Conservation (phyloP, 129 eudicot genomes). For the Cynara cardunculus region DNA sequence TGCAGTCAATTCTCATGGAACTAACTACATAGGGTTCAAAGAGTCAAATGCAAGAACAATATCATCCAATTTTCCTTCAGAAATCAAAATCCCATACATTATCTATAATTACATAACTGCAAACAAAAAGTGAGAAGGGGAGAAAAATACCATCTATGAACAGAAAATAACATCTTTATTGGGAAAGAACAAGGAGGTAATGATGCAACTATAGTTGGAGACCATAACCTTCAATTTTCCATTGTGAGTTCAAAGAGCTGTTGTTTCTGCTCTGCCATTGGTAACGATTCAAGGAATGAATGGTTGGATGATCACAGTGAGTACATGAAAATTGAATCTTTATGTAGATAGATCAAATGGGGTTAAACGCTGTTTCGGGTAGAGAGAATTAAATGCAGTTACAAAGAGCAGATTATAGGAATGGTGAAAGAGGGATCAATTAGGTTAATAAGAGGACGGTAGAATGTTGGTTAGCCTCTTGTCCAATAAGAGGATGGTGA, state of each 20-base stretch:
- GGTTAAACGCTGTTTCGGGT: no score
- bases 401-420: no score
- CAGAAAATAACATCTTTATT: slow-evolving; percentile 61
- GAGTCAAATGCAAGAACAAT: slow-evolving; percentile 96
- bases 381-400: no score
- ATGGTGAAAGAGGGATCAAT: no score
- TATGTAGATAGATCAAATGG: no score
- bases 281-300: neutral
- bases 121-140: neutral
- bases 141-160: neutral
- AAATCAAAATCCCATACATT: slow-evolving; percentile 3
- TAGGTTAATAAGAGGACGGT: no score
- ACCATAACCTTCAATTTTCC: slow-evolving; percentile 62
- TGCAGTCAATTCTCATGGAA: neutral
- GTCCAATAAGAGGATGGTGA: no score
- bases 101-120: neutral
- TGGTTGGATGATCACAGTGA: neutral
- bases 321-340: no score
- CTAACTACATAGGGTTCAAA: slow-evolving; percentile 79
- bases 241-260: slow-evolving; percentile 78
- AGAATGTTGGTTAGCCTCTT: no score
- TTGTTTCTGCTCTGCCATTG: slow-evolving; percentile 61
- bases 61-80: slow-evolving; percentile 80
- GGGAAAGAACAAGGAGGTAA: slow-evolving; percentile 74
- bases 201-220: slow-evolving; percentile 84